Base-by-base conservation (phyloP, 257 asterid genomes). In the Paraleonurus japonicus region DNA sequence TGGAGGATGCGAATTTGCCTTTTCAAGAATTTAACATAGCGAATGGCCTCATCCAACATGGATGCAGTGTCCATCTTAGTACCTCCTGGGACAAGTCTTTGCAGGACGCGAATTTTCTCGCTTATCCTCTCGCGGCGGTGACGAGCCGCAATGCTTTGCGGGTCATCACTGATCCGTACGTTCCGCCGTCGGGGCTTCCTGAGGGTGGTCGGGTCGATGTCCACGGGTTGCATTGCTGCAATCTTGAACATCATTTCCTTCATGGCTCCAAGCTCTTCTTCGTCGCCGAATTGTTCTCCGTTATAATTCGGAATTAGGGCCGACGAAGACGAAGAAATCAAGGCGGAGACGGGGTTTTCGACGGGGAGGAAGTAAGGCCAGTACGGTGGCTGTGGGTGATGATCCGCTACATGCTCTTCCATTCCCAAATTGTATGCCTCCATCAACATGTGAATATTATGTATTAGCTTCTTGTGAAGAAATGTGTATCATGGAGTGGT, bases 221-320 rank as follows among this genome's bases (percentile, higher is more conserved):
- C 98, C 3, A 92, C 92, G 0, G 98, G 97, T 55, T 92, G 98
- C 98, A 92, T 88, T 67, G 97, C 81, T 0, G 98, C 98, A 48
- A 92, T 88, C 74, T 85, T 92, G 90, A 90, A 92, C 97, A 88
- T 88, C 96, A 90, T 88, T 67, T 90, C 98, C 17, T 90, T 92
- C 90, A 88, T 86, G 45, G 96, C 88, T 5, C 96, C 98, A 2
- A 92, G 66, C 37, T 90, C 91, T 24, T 92, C 96, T 17, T 88
- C n/a, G n/a, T n/a, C n/a, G n/a, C n/a, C n/a, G n/a, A n/a, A n/a
- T n/a, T n/a, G n/a, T n/a, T n/a, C n/a, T n/a, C n/a, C n/a, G n/a
- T n/a, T n/a, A n/a, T n/a, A n/a, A n/a, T n/a, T n/a, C n/a, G 61
- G 9, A 54, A 13, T 33, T 62, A 62, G 24, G 73, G 45, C 37